Evolutionary conservation across 23 red algal genomes (phyloP).

Genomic region (Gracilaria caudata): DNA sequence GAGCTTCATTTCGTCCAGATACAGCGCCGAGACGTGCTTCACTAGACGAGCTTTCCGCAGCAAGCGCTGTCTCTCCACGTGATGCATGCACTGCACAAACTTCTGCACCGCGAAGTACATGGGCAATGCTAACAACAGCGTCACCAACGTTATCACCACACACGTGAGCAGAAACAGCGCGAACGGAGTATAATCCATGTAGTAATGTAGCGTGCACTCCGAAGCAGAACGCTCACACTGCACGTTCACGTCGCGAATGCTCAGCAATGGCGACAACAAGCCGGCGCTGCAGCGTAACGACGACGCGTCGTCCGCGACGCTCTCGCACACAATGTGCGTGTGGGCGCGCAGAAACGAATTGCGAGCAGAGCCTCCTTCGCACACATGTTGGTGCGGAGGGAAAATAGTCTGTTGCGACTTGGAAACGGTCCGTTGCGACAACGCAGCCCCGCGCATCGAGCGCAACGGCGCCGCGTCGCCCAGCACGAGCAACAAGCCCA

Average conservation of each 20-base stretch:
- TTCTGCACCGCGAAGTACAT: slow-evolving; percentile 3
- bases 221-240: not conserved
- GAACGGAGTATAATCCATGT: slow-evolving; percentile 14
- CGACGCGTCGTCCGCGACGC: not conserved
- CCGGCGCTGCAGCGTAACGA: not conserved
- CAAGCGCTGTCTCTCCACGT: not conserved
- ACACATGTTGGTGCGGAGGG: not conserved
- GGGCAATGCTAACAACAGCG: not conserved
- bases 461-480: not conserved
- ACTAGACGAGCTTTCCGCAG: not conserved
- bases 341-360: not conserved
- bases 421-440: no score
- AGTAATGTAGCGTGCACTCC: not conserved
- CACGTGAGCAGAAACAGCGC: not conserved
- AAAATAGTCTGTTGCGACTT: not conserved
- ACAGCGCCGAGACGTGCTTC: not conserved
- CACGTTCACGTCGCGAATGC: not conserved
- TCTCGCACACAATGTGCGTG: not conserved
- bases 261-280: not conserved
- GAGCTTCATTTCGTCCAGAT: slow-evolving; percentile 17
- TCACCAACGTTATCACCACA: not conserved
- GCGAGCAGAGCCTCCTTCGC: not conserved
- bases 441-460: no score
- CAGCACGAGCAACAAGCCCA: no score
- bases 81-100: not conserved